These are phyloP conservation scores for Hypoxylon sp. DNA, from an alignment of 2,329 filamentous ascomycete genomes.

Conservation along the genomic window DNA sequence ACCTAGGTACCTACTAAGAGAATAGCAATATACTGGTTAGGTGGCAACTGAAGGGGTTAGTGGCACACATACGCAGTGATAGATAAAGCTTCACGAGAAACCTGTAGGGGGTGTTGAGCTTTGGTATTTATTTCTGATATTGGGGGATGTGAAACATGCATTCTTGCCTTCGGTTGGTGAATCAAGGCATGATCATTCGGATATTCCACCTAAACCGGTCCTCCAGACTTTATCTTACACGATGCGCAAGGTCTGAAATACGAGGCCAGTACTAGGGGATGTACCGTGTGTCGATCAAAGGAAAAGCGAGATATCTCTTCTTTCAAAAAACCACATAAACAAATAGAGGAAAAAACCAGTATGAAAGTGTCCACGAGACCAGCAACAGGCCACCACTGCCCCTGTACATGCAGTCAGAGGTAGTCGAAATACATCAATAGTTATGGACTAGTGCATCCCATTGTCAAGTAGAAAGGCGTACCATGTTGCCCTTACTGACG, in stretches of 20 bases:
- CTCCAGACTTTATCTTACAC: conserved; percentile 32
- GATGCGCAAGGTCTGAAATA: conserved; percentile 32
- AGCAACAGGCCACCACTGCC: conserved; percentile 44
- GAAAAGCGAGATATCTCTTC: conserved; percentile 47
- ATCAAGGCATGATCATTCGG: conserved; percentile 38
- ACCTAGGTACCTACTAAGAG: no score
- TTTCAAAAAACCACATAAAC: conserved; percentile 45
- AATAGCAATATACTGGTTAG: background rate
- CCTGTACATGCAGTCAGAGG: conserved; percentile 45
- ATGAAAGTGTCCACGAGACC: conserved; percentile 47
- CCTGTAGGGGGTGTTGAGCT: conserved; percentile 28
- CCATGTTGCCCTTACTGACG: conserved; percentile 46
- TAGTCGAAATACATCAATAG: conserved; percentile 43
- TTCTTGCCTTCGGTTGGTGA: conserved; percentile 28
- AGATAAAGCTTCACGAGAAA: conserved; percentile 2
- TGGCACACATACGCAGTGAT: background rate
- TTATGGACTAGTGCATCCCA: conserved; percentile 45
- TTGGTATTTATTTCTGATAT: conserved; percentile 46
- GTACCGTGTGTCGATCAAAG: conserved; percentile 46
- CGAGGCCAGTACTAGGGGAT: conserved; percentile 32
- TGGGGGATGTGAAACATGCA: conserved; percentile 35
- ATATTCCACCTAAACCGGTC: conserved; percentile 30
- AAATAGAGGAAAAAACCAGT: conserved; percentile 45
- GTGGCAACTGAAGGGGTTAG: background rate
- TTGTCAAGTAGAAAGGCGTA: conserved; percentile 44